phyloP scores from a whole-genome alignment of 805 yeast genomes.

The Starmerella cellae region DNA sequence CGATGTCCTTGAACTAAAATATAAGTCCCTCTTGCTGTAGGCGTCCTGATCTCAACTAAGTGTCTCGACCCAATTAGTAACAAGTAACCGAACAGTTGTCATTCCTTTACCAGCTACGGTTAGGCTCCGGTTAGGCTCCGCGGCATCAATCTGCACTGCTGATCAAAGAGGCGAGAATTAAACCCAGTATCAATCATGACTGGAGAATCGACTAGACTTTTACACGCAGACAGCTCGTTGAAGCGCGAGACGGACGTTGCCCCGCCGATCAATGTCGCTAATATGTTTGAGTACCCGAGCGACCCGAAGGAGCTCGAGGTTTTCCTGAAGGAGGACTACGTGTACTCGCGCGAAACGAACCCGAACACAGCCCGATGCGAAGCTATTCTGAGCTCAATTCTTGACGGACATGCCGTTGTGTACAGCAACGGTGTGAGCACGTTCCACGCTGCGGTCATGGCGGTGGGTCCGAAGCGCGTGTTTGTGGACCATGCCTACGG shows the following conservation, averaged over 20 bases:
- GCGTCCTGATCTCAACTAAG: no score
- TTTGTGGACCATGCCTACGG: constrained; percentile 74
- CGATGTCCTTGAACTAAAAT: no score
- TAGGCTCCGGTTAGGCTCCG: no score
- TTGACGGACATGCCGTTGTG: constrained; percentile 52
- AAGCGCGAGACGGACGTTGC: constrained; percentile 30
- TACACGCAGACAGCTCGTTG: constrained; percentile 61
- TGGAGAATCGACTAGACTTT: constrained; percentile 17
- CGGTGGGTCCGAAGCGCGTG: constrained; percentile 56
- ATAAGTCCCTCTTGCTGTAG: no score
- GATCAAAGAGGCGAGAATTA: no score
- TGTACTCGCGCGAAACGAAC: constrained; percentile 61
- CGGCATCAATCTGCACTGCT: no score
- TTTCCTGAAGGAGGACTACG: constrained; percentile 6
- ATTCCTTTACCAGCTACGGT: no score
- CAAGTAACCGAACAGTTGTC: no score
- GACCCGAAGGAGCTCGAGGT: constrained; percentile 38
- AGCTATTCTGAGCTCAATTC: constrained; percentile 42
- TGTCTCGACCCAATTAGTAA: no score
- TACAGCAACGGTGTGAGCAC: constrained; percentile 77
- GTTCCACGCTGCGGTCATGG: constrained; percentile 57
- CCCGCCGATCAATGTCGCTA: constrained; percentile 69
- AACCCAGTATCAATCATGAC: neutral
- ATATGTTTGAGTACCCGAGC: constrained; percentile 56
- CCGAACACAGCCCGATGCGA: constrained; percentile 63